These are phyloP conservation scores for Paracamarosporium sp. DNA, from an alignment of 2,329 filamentous ascomycete genomes.

Conservation along the genomic window DNA sequence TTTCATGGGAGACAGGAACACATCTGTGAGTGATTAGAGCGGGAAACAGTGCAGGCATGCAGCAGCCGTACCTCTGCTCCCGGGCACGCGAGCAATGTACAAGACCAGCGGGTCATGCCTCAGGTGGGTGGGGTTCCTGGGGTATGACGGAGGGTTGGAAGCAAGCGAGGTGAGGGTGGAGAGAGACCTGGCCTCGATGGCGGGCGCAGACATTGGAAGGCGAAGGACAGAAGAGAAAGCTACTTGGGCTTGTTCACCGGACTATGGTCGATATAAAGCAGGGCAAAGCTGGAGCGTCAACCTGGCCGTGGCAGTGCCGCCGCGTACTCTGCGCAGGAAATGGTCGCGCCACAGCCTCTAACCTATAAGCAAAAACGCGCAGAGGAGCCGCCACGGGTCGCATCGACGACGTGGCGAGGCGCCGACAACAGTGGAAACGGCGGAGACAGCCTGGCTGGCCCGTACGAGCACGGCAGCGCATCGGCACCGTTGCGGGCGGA, in stretches of 20 bases:
- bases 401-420: slow-evolving; percentile 12
- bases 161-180: slow-evolving; percentile 81
- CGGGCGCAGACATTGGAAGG: slow-evolving; percentile 36
- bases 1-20: slow-evolving; percentile 90
- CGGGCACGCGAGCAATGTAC: slow-evolving; percentile 93
- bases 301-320: slow-evolving; percentile 39
- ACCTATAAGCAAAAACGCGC: slow-evolving; percentile 10
- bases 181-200: slow-evolving; percentile 82
- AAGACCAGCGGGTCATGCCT: slow-evolving; percentile 76
- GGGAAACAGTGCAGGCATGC: not conserved
- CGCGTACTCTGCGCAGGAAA: slow-evolving; percentile 29
- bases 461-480: not conserved
- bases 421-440: slow-evolving; percentile 10
- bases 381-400: slow-evolving; percentile 19
- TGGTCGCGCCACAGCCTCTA: slow-evolving; percentile 14
- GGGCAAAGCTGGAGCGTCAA: slow-evolving; percentile 21
- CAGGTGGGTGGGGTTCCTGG: slow-evolving; percentile 74
- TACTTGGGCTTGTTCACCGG: slow-evolving; percentile 18
- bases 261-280: slow-evolving; percentile 22
- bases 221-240: slow-evolving; percentile 15
- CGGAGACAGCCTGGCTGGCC: not conserved
- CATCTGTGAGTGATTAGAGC: slow-evolving; percentile 63
- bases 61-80: slow-evolving; percentile 74
- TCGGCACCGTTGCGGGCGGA: not conserved
- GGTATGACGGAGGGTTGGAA: slow-evolving; percentile 85